Evolutionary conservation across 2,329 filamentous ascomycete genomes (phyloP), one percentile per base, ranked within the genome.

Genomic region (Cladorrhinum sp.): DNA sequence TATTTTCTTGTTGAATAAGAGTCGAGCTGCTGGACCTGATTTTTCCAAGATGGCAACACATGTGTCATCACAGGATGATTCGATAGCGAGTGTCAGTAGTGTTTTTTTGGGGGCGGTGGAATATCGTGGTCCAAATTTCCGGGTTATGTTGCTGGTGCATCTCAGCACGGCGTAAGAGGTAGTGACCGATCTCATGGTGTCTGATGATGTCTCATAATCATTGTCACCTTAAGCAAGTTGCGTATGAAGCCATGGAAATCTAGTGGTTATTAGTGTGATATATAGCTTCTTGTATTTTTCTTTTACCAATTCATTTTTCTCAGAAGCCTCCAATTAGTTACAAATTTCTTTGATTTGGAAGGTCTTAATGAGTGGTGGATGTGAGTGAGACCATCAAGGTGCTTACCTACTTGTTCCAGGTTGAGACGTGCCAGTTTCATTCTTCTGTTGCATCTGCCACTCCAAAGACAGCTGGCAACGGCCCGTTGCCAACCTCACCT

Each of bases 51-150:
- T 76, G 27, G 93, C 89, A 20, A 97, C 92, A 60, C 90, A 93
- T 1, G 93, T 96, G 77, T 98, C 93, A 76, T 98, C 93, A 80
- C 93, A 95, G 2, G 89, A 92, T 9, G 89, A 89, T 73, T 95
- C 91, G 70, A 95, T 92, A 56, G 90, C 69, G 32, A 70, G 66
- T 9, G 65, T 69, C 23, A 68, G 45, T 24, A 67, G 59, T 4
- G 36, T 18, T 49, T 56, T 29, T 23, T 27, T 27, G 20, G n/a
- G 6, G 36, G 18, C 20, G 41, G n/a, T 45, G 3, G 36, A 41
- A 45, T 18, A 45, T 45, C 41, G 41, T 20, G 7, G 41, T 10
- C 41, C 41, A 22, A 18, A 22, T 41, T 13, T 41, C 10, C 6
- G 36, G 36, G 36, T 41, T 41, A 16, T 41, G 10, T 41, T 7